Evolutionary conservation across 106 monocot genomes (phyloP).

Genomic region (Dendrobium chrysotoxum): DNA sequence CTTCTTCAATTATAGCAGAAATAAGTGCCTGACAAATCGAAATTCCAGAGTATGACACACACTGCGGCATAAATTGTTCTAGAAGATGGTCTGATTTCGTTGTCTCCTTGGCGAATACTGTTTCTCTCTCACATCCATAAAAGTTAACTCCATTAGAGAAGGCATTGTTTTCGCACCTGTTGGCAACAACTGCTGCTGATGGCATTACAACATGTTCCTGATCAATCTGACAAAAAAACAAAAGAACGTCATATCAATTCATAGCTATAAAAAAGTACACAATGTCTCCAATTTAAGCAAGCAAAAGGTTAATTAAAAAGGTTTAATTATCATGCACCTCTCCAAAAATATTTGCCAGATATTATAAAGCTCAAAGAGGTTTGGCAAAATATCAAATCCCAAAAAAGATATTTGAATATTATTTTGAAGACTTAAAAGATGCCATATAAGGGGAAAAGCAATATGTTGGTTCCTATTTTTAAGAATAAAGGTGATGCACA

Average conservation of each 20-base stretch:
- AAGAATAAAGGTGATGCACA: no score
- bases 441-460: no score
- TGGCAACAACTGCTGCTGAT: conserved; percentile 17
- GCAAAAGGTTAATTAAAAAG: background rate
- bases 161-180: conserved; percentile 9
- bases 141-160: conserved; percentile 21
- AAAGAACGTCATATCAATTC: background rate
- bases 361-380: no score
- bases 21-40: conserved; percentile 67
- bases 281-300: background rate
- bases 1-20: conserved; percentile 62
- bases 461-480: no score
- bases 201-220: conserved; percentile 14
- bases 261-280: background rate
- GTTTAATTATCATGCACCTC: background rate
- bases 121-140: conserved; percentile 11
- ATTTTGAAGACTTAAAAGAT: no score
- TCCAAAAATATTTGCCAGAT: background rate
- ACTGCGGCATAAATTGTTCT: conserved; percentile 10
- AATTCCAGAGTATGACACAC: conserved; percentile 11
- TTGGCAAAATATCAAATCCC: no score
- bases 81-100: conserved; percentile 31
- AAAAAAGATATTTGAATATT: no score
- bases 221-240: conserved; percentile 25
- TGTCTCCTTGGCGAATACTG: conserved; percentile 8